Evolutionary conservation across 805 yeast species (phyloP).

Genomic region (Saccharomyces kudriavzevii): DNA sequence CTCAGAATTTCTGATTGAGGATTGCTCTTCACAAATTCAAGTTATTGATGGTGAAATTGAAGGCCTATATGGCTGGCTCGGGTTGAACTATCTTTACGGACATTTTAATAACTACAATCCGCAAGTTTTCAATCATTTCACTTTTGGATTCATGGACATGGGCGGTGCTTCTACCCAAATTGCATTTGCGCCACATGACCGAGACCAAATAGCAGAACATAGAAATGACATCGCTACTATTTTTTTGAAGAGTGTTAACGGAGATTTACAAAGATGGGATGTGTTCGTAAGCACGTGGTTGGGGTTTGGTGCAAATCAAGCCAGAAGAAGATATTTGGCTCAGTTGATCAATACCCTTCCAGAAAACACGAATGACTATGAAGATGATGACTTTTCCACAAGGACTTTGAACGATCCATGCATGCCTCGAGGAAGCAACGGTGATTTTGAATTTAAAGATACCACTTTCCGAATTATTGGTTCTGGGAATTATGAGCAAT

Average conservation of each 20-base stretch:
- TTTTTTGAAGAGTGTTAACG: conserved; percentile 58
- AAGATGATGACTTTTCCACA: conserved; percentile 38
- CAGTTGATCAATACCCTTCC: conserved; percentile 46
- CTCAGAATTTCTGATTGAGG: conserved; percentile 44
- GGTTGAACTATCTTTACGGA: conserved; percentile 74
- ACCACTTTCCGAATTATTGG: conserved; percentile 51
- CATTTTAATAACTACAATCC: conserved; percentile 44
- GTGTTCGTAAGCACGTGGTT: conserved; percentile 95
- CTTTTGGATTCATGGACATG: conserved; percentile 96
- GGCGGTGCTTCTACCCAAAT: conserved; percentile 98
- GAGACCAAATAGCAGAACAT: conserved; percentile 54
- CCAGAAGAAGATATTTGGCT: conserved; percentile 62
- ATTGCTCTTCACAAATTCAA: conserved; percentile 66
- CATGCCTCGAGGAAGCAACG: conserved; percentile 54
- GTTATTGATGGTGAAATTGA: conserved; percentile 92
- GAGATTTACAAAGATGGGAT: conserved; percentile 66
- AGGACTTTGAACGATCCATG: conserved; percentile 62
- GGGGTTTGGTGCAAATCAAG: conserved; percentile 96
- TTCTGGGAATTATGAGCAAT: conserved; percentile 68
- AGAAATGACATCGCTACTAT: conserved; percentile 65
- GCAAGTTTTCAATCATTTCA: conserved; percentile 34
- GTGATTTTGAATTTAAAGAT: conserved; percentile 41
- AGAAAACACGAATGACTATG: conserved; percentile 39
- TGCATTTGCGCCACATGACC: conserved; percentile 75
- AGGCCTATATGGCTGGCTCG: conserved; percentile 94